These are phyloP conservation scores for Candida mattraensis DNA, from an alignment of 805 yeast species.

Conservation along the genomic window DNA sequence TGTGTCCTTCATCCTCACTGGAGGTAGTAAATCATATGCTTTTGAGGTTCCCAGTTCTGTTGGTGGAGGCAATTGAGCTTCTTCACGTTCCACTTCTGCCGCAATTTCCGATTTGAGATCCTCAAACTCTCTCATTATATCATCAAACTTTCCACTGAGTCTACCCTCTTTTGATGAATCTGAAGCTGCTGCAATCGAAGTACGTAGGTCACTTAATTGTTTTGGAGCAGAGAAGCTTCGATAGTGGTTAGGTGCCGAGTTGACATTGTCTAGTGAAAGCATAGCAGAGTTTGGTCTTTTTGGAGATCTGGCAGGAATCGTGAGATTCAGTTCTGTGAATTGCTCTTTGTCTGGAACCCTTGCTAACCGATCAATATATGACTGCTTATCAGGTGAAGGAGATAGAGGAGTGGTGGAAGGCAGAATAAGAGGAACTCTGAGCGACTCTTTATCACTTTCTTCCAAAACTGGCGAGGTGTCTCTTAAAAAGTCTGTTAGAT, in stretches of 20 bases:
- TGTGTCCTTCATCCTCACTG: not conserved
- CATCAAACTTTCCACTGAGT: conserved; percentile 30
- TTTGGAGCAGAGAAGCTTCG: not conserved
- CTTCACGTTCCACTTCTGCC: conserved; percentile 17
- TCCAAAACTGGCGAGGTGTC: conserved; percentile 20
- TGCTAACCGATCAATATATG: conserved; percentile 8
- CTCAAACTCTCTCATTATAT: conserved; percentile 34
- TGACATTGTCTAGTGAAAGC: conserved; percentile 6
- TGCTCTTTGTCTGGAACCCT: conserved; percentile 29
- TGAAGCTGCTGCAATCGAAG: conserved; percentile 6
- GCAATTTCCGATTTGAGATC: conserved; percentile 28
- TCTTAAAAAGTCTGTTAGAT: conserved; percentile 10
- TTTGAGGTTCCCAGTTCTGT: not conserved
- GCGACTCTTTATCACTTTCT: conserved; percentile 24
- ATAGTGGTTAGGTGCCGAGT: not conserved
- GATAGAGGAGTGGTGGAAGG: conserved; percentile 16
- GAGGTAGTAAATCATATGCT: no score
- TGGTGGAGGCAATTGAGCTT: not conserved
- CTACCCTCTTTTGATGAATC: conserved; percentile 13
- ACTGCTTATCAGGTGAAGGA: not conserved
- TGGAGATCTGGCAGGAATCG: conserved; percentile 34
- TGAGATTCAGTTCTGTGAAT: conserved; percentile 23
- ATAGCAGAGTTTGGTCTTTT: conserved; percentile 26
- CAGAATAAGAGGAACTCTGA: conserved; percentile 19
- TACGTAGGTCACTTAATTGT: no score